A percentile compares a stretch with the other conserved stretches of the same genome.
Evolutionary conservation across 345 rosid species (phyloP).

Genomic region (Eutrema japonicum): DNA sequence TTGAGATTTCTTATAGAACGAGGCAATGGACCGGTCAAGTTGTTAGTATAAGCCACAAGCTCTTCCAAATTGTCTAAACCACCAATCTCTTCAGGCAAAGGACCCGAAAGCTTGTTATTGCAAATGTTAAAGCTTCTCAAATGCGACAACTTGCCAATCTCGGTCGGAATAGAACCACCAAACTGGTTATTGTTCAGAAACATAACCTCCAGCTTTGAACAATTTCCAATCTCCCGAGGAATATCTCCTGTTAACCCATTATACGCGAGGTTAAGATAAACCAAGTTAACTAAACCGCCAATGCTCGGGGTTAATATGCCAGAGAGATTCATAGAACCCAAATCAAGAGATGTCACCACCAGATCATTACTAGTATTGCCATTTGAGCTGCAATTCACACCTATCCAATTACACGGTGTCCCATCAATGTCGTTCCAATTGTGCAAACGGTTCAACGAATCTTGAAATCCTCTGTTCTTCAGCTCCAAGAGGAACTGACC

Average conservation of each 20-base stretch:
- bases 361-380: slow-evolving; percentile 39
- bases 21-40: slow-evolving; percentile 80
- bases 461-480: slow-evolving; percentile 58
- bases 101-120: slow-evolving; percentile 80
- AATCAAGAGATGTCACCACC: slow-evolving; percentile 63
- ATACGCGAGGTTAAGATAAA: slow-evolving; percentile 64
- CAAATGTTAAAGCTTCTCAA: slow-evolving; percentile 63
- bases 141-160: slow-evolving; percentile 50
- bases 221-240: slow-evolving; percentile 77
- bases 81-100: slow-evolving; percentile 73
- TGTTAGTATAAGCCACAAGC: slow-evolving; percentile 78
- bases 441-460: slow-evolving; percentile 51
- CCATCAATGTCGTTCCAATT: slow-evolving; percentile 72
- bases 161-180: slow-evolving; percentile 65
- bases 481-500: slow-evolving; percentile 69
- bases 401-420: slow-evolving; percentile 82
- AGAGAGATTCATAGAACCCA: slow-evolving; percentile 79
- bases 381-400: slow-evolving; percentile 75
- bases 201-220: slow-evolving; percentile 57
- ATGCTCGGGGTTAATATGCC: slow-evolving; percentile 72
- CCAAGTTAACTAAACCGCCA: slow-evolving; percentile 66
- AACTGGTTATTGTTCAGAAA: slow-evolving; percentile 70
- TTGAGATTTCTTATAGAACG: slow-evolving; percentile 74
- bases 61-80: slow-evolving; percentile 63
- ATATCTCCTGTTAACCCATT: slow-evolving; percentile 60